Evolutionary conservation across 140 eudicot genomes (phyloP).

Genomic region (Flaveria floridana): DNA sequence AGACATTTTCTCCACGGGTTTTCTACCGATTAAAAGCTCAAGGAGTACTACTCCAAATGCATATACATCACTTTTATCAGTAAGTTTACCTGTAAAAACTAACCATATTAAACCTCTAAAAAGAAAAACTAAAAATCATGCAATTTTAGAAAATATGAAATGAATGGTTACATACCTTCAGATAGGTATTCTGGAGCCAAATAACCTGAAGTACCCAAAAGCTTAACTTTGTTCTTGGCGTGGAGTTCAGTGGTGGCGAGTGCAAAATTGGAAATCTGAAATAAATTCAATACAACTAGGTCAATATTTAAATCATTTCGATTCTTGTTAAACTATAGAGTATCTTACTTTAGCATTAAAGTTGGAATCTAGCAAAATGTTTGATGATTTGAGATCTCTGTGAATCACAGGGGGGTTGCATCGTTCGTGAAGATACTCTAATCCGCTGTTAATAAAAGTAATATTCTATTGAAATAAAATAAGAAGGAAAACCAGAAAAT

Average conservation of each 20-base stretch:
- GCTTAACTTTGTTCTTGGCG: conserved; percentile 56
- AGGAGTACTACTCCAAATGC: conserved; percentile 88
- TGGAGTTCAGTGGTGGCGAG: conserved; percentile 59
- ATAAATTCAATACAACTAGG: conserved; percentile 18
- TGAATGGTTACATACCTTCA: conserved; percentile 54
- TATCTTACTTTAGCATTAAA: conserved; percentile 82
- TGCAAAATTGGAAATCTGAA: conserved; percentile 84
- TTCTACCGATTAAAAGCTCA: conserved; percentile 80
- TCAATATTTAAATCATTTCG: not conserved
- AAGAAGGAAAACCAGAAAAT: not conserved
- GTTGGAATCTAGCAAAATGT: conserved; percentile 77
- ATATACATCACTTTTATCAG: conserved; percentile 94
- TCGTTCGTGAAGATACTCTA: conserved; percentile 85
- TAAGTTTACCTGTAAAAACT: conserved; percentile 62
- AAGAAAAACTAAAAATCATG: not conserved
- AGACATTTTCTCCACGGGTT: conserved; percentile 68
- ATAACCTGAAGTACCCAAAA: conserved; percentile 71
- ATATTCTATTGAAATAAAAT: not conserved
- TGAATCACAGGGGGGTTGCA: conserved; percentile 84
- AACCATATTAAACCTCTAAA: not conserved
- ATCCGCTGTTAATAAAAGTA: conserved; percentile 48
- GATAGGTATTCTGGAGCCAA: conserved; percentile 87
- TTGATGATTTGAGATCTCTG: conserved; percentile 83
- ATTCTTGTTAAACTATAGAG: conserved; percentile 23
- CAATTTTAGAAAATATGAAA: not conserved